These are phyloP conservation scores for Nicotiana attenuata DNA, from an alignment of 257 asterid species.

Conservation along the genomic window DNA sequence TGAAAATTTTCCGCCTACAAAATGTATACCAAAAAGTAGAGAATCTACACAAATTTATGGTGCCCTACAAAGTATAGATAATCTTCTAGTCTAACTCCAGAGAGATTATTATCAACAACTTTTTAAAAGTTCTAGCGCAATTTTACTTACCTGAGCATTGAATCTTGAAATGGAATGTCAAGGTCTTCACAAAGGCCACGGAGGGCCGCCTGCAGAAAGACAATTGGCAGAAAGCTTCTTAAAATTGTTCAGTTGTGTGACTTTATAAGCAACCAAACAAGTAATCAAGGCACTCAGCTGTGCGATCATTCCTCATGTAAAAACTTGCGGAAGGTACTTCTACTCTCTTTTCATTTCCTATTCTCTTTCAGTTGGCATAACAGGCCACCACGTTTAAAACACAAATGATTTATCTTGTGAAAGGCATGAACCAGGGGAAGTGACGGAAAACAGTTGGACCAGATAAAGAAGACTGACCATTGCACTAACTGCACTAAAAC, in stretches of 20 bases:
- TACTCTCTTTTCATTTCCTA: not conserved
- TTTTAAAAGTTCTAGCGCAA: not conserved
- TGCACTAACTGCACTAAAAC: not conserved
- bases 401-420: not conserved
- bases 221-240: constrained; percentile 7
- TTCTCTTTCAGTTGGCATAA: not conserved
- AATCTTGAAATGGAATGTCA: constrained; percentile 68
- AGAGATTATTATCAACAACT: not conserved
- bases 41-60: not conserved
- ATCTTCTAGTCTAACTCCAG: not conserved
- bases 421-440: not conserved
- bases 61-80: not conserved
- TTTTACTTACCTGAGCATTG: constrained; percentile 80
- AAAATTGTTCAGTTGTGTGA: not conserved
- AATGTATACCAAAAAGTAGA: not conserved
- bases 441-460: not conserved
- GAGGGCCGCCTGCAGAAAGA: constrained; percentile 48
- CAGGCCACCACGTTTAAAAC: not conserved
- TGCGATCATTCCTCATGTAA: not conserved
- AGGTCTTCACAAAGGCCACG: constrained; percentile 73
- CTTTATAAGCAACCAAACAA: not conserved
- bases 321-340: not conserved
- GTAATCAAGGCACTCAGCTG: not conserved
- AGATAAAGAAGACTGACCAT: not conserved
- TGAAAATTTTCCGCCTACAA: not conserved